These are phyloP conservation scores for Tritrichomonas musculus DNA, from an alignment of 208 protist species.

Conservation along the genomic window DNA sequence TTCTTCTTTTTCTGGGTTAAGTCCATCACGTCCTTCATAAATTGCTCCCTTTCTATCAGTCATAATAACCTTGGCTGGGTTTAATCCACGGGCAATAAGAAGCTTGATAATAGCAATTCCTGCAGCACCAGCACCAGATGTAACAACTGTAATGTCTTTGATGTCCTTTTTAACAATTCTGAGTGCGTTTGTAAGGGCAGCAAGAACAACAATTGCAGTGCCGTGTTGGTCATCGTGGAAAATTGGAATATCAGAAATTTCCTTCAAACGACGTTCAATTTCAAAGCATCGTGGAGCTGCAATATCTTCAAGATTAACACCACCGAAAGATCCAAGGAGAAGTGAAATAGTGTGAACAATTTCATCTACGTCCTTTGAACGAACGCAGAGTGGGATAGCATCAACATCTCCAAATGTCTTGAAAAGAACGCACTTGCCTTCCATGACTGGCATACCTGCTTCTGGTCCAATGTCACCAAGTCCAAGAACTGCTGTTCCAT, in stretches of 20 bases:
- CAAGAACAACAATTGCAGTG: no score
- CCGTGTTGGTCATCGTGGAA: no score
- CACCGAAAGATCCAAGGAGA: no score
- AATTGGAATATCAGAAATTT: background rate
- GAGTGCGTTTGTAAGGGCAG: background rate
- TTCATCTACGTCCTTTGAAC: background rate
- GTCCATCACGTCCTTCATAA: background rate
- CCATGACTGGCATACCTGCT: no score
- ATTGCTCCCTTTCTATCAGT: no score
- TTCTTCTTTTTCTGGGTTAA: no score
- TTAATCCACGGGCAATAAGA: background rate
- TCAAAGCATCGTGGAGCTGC: background rate
- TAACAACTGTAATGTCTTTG: background rate
- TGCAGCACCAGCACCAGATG: background rate
- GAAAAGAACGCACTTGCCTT: no score
- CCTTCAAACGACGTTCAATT: background rate
- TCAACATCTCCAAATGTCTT: no score
- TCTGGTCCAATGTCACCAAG: no score
- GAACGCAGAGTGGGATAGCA: background rate
- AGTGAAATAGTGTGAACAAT: no score
- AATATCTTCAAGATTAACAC: no score
- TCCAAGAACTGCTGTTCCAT: background rate
- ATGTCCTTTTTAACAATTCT: background rate
- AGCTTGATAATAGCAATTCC: no score
- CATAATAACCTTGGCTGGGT: background rate